Evolutionary conservation across 176 grass and related monocot species (phyloP).

Genomic region (Oryza australiensis): DNA sequence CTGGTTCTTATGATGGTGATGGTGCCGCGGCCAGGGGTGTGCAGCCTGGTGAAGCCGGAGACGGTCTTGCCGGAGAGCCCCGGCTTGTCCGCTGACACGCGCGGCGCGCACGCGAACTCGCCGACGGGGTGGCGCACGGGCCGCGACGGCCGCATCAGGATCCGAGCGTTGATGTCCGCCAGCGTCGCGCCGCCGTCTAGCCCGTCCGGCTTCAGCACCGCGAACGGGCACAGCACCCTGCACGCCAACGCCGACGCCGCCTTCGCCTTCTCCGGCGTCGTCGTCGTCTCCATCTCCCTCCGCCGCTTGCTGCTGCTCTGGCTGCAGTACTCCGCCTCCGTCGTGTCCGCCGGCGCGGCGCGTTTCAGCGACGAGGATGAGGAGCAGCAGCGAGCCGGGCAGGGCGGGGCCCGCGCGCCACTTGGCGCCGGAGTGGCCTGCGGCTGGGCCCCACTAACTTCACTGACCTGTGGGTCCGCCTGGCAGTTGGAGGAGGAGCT

Average conservation of each 20-base stretch:
- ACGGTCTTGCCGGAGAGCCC: slow-evolving; percentile 82
- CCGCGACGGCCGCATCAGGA: slow-evolving; percentile 66
- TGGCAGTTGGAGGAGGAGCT: slow-evolving; percentile 55
- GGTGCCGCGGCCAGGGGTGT: slow-evolving; percentile 79
- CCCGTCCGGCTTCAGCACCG: slow-evolving; percentile 84
- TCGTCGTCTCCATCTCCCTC: background rate
- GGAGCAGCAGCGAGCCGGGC: background rate
- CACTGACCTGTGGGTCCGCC: slow-evolving; percentile 28
- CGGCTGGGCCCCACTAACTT: background rate
- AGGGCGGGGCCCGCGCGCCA: slow-evolving; percentile 19
- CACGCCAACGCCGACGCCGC: background rate
- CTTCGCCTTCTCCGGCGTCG: background rate
- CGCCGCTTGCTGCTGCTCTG: slow-evolving; percentile 37
- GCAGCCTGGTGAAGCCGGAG: slow-evolving; percentile 72
- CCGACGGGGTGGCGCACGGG: slow-evolving; percentile 94
- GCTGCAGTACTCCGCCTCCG: slow-evolving; percentile 32
- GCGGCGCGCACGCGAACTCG: slow-evolving; percentile 73
- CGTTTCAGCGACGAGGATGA: slow-evolving; percentile 37
- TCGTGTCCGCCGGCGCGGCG: slow-evolving; percentile 16
- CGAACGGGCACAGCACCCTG: slow-evolving; percentile 69
- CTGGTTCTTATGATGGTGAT: slow-evolving; percentile 94
- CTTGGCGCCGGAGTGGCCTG: background rate
- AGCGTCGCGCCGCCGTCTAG: slow-evolving; percentile 84
- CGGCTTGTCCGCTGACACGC: slow-evolving; percentile 55
- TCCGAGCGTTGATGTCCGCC: slow-evolving; percentile 85